Percentiles rank a stretch among this genome's conserved stretches.
Conservation (phyloP, 768 basidiomycete species). For the Amanita phalloides region DNA sequence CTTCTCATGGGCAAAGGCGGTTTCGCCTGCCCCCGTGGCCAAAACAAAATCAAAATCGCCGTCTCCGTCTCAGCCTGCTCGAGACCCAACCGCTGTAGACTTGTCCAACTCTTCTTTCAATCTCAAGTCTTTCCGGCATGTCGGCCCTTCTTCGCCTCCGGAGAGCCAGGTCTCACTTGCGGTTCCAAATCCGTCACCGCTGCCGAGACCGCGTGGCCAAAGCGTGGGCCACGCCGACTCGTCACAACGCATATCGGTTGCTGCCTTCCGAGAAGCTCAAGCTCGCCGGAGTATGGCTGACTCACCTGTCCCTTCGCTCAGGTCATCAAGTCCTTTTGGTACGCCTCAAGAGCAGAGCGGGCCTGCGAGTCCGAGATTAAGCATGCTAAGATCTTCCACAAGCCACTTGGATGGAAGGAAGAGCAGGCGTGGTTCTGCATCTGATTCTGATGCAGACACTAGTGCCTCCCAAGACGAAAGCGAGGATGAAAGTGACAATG, state of each 20-base stretch:
- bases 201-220: conserved; percentile 46
- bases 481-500: conserved; percentile 16
- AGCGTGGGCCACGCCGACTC: conserved; percentile 40
- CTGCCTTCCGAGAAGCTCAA: conserved; percentile 72
- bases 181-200: conserved; percentile 38
- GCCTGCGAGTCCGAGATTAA: conserved; percentile 11
- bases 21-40: conserved; percentile 11
- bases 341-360: conserved; percentile 12
- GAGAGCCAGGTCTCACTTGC: conserved; percentile 17
- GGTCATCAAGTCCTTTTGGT: conserved; percentile 26
- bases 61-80: background rate
- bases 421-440: conserved; percentile 12
- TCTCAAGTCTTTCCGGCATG: conserved; percentile 64
- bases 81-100: conserved; percentile 3
- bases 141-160: conserved; percentile 23
- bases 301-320: conserved; percentile 46
- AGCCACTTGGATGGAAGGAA: background rate
- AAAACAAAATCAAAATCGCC: conserved; percentile 3
- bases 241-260: conserved; percentile 69
- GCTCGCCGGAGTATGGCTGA: conserved; percentile 52
- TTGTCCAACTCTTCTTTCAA: conserved; percentile 42
- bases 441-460: conserved; percentile 19
- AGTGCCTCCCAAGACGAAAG: conserved; percentile 11
- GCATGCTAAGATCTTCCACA: background rate
- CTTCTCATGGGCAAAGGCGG: conserved; percentile 23